Conservation (phyloP, 2,329 filamentous ascomycete species). For the Aspergillus unguis region DNA sequence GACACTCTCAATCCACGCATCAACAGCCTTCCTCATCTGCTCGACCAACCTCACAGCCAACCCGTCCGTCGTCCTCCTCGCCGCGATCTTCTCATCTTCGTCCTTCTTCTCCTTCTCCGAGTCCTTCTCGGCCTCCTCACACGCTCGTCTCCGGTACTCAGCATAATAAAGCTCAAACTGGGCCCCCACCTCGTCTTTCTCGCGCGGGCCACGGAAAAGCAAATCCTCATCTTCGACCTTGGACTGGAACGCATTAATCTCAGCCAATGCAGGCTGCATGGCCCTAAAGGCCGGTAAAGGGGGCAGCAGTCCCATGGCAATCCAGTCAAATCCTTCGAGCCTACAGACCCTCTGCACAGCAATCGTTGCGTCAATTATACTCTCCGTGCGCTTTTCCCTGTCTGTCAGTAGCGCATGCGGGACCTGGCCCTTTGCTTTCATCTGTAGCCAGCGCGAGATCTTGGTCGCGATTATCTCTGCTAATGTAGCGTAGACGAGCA, state of each 20-base stretch:
- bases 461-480: constrained; percentile 30
- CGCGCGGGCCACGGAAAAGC: not conserved
- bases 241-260: constrained; percentile 16
- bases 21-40: not conserved
- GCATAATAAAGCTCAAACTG: not conserved
- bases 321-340: constrained; percentile 23
- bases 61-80: not conserved
- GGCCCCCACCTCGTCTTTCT: not conserved
- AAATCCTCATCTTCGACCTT: constrained; percentile 5
- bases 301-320: constrained; percentile 22
- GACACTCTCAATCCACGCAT: not conserved
- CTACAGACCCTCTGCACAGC: constrained; percentile 15
- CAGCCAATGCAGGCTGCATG: constrained; percentile 21
- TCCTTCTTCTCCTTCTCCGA: not conserved
- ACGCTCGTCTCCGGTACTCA: not conserved
- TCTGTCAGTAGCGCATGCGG: constrained; percentile 4
- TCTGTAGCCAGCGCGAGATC: constrained; percentile 24
- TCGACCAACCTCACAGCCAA: not conserved
- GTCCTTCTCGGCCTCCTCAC: not conserved
- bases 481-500: constrained; percentile 27
- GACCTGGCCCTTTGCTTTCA: constrained; percentile 15
- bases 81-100: not conserved
- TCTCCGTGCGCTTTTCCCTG: constrained; percentile 8
- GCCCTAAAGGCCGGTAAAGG: constrained; percentile 18
- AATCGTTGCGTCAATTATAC: constrained; percentile 20